Evolutionary conservation across 805 yeast species (phyloP), one percentile per base, ranked within the genome.

Genomic region (Metschnikowia peoriensis): DNA sequence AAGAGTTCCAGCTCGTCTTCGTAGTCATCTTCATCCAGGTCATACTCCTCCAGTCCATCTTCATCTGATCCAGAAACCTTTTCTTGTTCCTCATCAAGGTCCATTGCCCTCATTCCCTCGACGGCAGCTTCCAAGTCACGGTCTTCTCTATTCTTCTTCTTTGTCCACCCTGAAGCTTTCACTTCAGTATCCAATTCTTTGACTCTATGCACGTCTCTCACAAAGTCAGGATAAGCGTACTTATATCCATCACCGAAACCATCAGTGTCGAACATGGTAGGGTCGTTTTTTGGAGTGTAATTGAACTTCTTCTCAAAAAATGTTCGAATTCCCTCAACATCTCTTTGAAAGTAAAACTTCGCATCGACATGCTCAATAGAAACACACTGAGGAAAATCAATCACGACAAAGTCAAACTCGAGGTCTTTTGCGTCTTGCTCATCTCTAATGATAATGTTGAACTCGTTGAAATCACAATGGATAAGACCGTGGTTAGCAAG

Each of bases 321-420:
- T 44, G 84, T 77, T 56, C 91, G 79, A 49, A 94, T 85, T 69
- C 98, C 92, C 52, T 89, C 88, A 27, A 94, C 96, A 71, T 94
- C 99, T 72, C 99, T 81, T 61, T 89, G 83, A 69, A 94, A 94
- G 68, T 89, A 92, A 52, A 78, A 81, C 56, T 86, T 86, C 7
- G 98, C 97, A 66, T 94, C 97, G 3, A 76, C 78, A 66, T 94
- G 99, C 59, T 88, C 92, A 44, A 89, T 88, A 22, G 97, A 89
- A 15, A 94, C 88, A 82, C 97, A 93, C 71, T 94, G 99, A 3
- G 99, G 99, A 77, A 94, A 94, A 77, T 94, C 99, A 63, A 94
- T 93, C 28, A 94, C 97, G 17, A 92, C 86, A 62, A 91, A 89
- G 46, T 89, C 94, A 41, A 73, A 71, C 50, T 84, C 89, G 52